Evolutionary conservation across 805 yeast genomes (phyloP), one percentile per base, ranked within the genome.

Genomic region (Priceomyces haplophilus): DNA sequence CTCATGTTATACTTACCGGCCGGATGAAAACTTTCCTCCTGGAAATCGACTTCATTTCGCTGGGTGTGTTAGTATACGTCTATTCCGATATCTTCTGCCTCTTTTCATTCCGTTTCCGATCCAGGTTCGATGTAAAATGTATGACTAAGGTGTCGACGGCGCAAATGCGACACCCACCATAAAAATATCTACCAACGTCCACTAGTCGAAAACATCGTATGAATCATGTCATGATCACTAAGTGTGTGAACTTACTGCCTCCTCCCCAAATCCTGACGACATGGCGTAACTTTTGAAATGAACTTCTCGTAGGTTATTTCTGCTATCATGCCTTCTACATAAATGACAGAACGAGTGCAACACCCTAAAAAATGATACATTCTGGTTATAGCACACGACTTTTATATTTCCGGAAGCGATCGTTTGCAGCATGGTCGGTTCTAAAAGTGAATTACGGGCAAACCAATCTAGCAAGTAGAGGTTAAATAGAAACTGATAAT

Each of bases 11-110:
- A 35, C 44, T 41, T 31, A 41, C 44, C 31, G 12, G 30, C 21
- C 11, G 44, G 44, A 31, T 19, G 44, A n/a, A 41, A 41, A n/a
- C 12, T 25, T 13, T 36, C 44, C 3, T 35, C 37, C n/a, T 29
- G 19, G 15, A 23, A 13, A n/a, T 31, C 18, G 13, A 12, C 34
- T 24, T 20, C 36, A 17, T 38, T 23, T 20, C 17, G 27, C 35
- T 43, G 15, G 11, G 8, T 11, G 8, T n/a, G 39, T 36, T 36
- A 36, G 20, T 36, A 36, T 36, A 7, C n/a, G 31, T 27, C 31
- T 10, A 12, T 12, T 27, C 15, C 11, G 31, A 27, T 12, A 12
- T 12, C 11, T 11, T 5, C n/a, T 11, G 5, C 5, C 31, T 27
- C 15, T 7, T 12, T n/a, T 27, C 31, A 10, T 24, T 24, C 27